Evolutionary conservation across 805 yeast species (phyloP).

Genomic region (Lipomyces oligophaga): DNA sequence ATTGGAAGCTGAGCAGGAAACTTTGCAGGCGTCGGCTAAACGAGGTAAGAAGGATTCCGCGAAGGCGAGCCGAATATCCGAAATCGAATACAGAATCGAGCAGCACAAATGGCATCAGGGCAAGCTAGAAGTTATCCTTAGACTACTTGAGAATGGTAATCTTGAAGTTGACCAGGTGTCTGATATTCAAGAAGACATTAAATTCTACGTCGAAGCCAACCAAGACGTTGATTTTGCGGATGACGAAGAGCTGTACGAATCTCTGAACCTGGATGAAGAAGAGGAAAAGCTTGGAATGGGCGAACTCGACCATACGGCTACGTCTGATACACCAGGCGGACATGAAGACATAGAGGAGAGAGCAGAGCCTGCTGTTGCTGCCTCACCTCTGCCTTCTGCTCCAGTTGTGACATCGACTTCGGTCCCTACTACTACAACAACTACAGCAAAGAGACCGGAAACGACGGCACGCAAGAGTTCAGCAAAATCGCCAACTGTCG

Average conservation of each 20-base stretch:
- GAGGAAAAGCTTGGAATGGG: slow-evolving; percentile 43
- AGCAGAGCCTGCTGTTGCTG: slow-evolving; percentile 7
- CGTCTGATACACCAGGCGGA: slow-evolving; percentile 29
- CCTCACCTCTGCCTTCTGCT: neutral
- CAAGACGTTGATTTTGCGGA: slow-evolving; percentile 91
- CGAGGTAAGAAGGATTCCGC: slow-evolving; percentile 58
- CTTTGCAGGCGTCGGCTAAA: slow-evolving; percentile 48
- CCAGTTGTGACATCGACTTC: slow-evolving; percentile 3
- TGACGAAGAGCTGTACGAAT: slow-evolving; percentile 89
- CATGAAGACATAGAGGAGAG: slow-evolving; percentile 22
- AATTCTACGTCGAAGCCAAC: slow-evolving; percentile 88
- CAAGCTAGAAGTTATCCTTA: slow-evolving; percentile 71
- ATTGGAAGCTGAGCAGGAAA: slow-evolving; percentile 67
- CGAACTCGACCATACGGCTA: slow-evolving; percentile 27
- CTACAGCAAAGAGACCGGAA: slow-evolving; percentile 13
- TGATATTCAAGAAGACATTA: slow-evolving; percentile 80
- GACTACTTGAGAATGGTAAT: slow-evolving; percentile 73
- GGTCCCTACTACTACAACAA: slow-evolving; percentile 21
- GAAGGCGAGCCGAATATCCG: slow-evolving; percentile 58
- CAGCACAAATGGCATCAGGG: slow-evolving; percentile 76
- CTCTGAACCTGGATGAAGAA: slow-evolving; percentile 62
- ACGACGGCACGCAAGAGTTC: slow-evolving; percentile 23
- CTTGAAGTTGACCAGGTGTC: slow-evolving; percentile 73
- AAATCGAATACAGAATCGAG: slow-evolving; percentile 57
- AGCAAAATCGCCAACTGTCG: slow-evolving; percentile 19